Percentiles rank a stretch among this genome's conserved stretches.
Evolutionary conservation across 2,329 filamentous ascomycete genomes (phyloP).

Genomic region (Neurospora crassa): DNA sequence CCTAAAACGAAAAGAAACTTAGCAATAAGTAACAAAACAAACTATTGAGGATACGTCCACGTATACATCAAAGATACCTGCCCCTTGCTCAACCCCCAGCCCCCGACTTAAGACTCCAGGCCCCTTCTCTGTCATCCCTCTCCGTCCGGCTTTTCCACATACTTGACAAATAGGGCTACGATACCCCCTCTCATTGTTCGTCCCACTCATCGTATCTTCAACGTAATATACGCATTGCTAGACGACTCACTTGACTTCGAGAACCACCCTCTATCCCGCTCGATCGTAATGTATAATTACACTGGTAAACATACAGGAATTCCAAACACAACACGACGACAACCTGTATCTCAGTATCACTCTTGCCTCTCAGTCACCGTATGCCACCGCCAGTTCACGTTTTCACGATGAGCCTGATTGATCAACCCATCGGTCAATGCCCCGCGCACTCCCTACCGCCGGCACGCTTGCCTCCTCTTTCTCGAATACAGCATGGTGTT

Average conservation of each 20-base stretch:
- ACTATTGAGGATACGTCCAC: not conserved
- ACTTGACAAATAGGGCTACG: not conserved
- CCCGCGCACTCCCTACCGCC: not conserved
- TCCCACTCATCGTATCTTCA: not conserved
- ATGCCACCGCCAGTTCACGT: not conserved
- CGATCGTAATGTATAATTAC: not conserved
- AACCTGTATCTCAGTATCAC: not conserved
- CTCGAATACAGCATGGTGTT: not conserved
- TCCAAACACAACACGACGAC: not conserved
- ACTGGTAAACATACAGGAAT: not conserved
- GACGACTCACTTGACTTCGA: not conserved
- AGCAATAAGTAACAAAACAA: not conserved
- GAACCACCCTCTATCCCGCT: not conserved
- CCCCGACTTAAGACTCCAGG: not conserved
- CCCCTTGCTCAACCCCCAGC: not conserved
- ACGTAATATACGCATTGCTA: not conserved
- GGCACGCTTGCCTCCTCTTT: not conserved
- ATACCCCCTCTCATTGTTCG: not conserved
- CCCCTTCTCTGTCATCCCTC: not conserved
- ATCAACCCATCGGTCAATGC: not conserved
- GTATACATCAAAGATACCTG: not conserved
- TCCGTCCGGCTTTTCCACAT: not conserved
- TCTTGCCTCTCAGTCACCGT: not conserved
- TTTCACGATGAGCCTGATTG: not conserved
- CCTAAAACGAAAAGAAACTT: not conserved